These are phyloP conservation scores for Botrytis aclada DNA, from an alignment of 2,329 filamentous ascomycete genomes.

Conservation along the genomic window DNA sequence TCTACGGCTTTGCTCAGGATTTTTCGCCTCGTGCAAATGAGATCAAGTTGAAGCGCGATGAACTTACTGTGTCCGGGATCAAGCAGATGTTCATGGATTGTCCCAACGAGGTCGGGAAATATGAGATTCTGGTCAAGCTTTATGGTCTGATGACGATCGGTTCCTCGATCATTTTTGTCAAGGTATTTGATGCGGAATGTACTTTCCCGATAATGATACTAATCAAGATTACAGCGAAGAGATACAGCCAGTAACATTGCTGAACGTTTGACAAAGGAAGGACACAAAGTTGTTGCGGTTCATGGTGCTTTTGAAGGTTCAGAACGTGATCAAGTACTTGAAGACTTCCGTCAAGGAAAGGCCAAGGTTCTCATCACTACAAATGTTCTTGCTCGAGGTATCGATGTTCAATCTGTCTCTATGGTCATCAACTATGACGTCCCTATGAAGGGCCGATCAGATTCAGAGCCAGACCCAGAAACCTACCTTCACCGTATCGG, in stretches of 20 bases:
- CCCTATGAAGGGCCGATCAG: conserved; percentile 70
- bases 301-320: conserved; percentile 83
- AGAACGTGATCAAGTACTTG: conserved; percentile 79
- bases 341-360: conserved; percentile 79
- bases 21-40: conserved; percentile 86
- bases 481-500: conserved; percentile 98
- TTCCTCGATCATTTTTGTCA: conserved; percentile 97
- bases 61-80: conserved; percentile 94
- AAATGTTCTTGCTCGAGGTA: conserved; percentile 92
- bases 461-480: conserved; percentile 83
- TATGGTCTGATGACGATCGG: conserved; percentile 96
- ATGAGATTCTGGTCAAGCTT: conserved; percentile 82
- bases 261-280: conserved; percentile 78
- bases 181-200: conserved; percentile 51
- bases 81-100: conserved; percentile 98
- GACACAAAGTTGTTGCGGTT: conserved; percentile 86
- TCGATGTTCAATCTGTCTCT: conserved; percentile 88
- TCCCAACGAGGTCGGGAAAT: conserved; percentile 76
- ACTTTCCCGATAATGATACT: background rate
- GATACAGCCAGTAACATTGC: conserved; percentile 84
- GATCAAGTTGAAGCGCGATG: conserved; percentile 82
- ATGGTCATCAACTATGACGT: conserved; percentile 99
- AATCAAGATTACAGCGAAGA: conserved; percentile 60
- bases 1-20: conserved; percentile 75
- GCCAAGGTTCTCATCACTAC: conserved; percentile 98